These are phyloP conservation scores for Solanum paucissectum DNA, from an alignment of 257 asterid genomes.

Conservation along the genomic window DNA sequence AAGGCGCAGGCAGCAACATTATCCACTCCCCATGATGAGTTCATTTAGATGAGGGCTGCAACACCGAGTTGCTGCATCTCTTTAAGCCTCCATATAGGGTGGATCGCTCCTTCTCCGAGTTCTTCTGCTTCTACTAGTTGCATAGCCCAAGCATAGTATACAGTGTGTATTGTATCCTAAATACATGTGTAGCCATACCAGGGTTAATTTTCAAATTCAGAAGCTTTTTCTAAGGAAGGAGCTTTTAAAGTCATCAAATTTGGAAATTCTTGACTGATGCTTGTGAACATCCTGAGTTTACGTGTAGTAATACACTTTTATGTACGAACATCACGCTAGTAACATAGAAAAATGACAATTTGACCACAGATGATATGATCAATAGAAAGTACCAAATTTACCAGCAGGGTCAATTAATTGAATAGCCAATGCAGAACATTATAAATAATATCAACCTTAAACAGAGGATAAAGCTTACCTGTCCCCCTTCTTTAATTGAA, in stretches of 20 bases:
- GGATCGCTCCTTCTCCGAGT: constrained; percentile 50
- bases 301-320: background rate
- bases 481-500: constrained; percentile 76
- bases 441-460: background rate
- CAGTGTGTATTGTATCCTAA: constrained; percentile 92
- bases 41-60: constrained; percentile 62
- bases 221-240: background rate
- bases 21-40: background rate
- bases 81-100: constrained; percentile 82
- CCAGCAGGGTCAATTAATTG: background rate
- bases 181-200: background rate
- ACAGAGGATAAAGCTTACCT: constrained; percentile 32
- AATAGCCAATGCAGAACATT: background rate
- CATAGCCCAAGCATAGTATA: constrained; percentile 96
- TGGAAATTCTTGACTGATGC: background rate
- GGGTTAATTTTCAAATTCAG: background rate
- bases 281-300: background rate
- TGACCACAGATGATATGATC: background rate
- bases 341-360: background rate
- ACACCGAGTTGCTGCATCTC: constrained; percentile 92
- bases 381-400: background rate
- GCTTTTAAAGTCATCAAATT: background rate
- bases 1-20: background rate
- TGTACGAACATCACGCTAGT: background rate
- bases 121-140: constrained; percentile 81